phyloP scores from a whole-genome alignment of 352 stramenopile genomes.

The Phytophthora syringae region DNA sequence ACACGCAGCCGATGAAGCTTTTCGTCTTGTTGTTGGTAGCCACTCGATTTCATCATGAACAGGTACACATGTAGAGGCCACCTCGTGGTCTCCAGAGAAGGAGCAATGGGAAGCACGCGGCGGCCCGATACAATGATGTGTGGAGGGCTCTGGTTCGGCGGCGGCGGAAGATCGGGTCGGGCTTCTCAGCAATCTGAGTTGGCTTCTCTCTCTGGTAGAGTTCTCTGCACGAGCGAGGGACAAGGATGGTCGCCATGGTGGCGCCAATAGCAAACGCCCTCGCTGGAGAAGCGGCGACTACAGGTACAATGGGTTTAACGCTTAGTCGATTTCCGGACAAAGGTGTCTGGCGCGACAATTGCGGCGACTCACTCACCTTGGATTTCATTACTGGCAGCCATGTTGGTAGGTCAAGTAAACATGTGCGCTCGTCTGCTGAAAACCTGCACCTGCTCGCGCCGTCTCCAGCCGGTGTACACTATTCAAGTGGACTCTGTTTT shows the following conservation, averaged over 20 bases:
- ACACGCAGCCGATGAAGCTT: conserved; percentile 19
- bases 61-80: conserved; percentile 17
- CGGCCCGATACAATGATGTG: conserved; percentile 23
- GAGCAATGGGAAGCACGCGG: conserved; percentile 25
- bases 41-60: conserved; percentile 34
- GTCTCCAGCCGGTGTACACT: conserved; percentile 27
- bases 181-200: conserved; percentile 25
- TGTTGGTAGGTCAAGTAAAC: conserved; percentile 28
- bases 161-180: conserved; percentile 30
- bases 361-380: too few species aligned
- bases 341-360: conserved; percentile 1
- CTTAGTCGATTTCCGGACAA: too few species aligned
- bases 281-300: too few species aligned
- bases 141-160: conserved; percentile 38
- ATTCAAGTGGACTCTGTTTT: conserved; percentile 23
- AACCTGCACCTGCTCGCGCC: background rate
- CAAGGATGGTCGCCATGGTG: too few species aligned
- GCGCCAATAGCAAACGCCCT: too few species aligned
- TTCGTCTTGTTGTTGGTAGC: conserved; percentile 32
- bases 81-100: conserved; percentile 26
- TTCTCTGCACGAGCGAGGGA: too few species aligned
- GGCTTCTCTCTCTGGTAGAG: too few species aligned
- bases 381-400: conserved; percentile 28
- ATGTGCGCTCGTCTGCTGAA: conserved; percentile 18
- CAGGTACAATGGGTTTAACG: too few species aligned